Conservation (phyloP, 139 green algal genomes). For the Microglena sp. region DNA sequence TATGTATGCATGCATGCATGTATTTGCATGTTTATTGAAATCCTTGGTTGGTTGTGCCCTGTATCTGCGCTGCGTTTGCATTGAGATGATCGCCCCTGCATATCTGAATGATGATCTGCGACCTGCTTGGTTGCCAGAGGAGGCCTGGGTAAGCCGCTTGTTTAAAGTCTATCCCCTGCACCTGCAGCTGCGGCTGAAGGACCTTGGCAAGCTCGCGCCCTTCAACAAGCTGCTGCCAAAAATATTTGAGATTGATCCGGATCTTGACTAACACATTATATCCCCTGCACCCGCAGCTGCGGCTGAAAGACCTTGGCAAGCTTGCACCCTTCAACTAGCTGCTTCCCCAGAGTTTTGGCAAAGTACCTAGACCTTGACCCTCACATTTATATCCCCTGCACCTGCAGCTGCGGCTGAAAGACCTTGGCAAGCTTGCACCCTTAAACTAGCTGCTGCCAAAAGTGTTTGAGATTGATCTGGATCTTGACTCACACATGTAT, state of each 20-base stretch:
- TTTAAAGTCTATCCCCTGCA: too few relatives aligned
- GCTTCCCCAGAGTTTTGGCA: too few relatives aligned
- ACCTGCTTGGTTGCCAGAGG: constrained; percentile 22
- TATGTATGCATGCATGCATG: too few relatives aligned
- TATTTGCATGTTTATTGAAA: too few relatives aligned
- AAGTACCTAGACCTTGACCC: too few relatives aligned
- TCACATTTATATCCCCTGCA: too few relatives aligned
- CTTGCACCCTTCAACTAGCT: constrained; percentile 24
- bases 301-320: constrained; percentile 28
- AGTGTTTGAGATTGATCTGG: constrained; percentile 18
- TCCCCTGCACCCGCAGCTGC: too few relatives aligned
- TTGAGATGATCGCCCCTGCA: constrained; percentile 18
- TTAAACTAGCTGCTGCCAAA: constrained; percentile 30
- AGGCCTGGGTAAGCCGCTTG: too few relatives aligned
- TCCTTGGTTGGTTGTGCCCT: too few relatives aligned
- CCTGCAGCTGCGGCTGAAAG: constrained; percentile 21
- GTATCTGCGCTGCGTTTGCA: too few relatives aligned
- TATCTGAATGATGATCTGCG: constrained; percentile 14
- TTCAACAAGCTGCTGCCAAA: constrained; percentile 31
- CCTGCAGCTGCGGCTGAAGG: constrained; percentile 21
- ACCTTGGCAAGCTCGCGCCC: constrained; percentile 31
- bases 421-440: constrained; percentile 31
- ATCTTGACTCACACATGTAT: too few relatives aligned
- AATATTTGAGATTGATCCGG: constrained; percentile 17
- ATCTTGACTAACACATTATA: too few relatives aligned